Percentiles rank a stretch among this genome's conserved stretches.
Conservation (phyloP, 2,329 filamentous ascomycete genomes). For the Hyphodiscus sp. region DNA sequence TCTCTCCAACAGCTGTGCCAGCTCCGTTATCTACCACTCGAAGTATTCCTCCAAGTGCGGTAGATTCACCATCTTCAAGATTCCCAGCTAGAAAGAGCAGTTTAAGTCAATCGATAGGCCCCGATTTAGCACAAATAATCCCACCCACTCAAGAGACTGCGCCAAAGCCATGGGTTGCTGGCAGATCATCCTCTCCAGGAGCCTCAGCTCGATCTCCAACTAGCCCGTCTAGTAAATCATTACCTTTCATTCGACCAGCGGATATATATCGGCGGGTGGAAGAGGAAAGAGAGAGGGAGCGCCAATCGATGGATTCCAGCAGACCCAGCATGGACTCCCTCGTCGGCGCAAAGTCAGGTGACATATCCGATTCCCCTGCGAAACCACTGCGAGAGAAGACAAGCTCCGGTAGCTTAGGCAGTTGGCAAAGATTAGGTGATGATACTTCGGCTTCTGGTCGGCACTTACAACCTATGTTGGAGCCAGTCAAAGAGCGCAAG, state of each 20-base stretch:
- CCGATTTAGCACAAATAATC: constrained; percentile 19
- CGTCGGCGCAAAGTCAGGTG: constrained; percentile 25
- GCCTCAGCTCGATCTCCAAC: constrained; percentile 28
- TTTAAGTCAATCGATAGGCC: constrained; percentile 41
- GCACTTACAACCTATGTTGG: constrained; percentile 37
- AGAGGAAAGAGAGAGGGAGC: constrained; percentile 61
- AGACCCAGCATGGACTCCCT: constrained; percentile 50
- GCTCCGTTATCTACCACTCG: constrained; percentile 41
- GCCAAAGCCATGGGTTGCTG: constrained; percentile 28
- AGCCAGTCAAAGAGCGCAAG: constrained; percentile 51
- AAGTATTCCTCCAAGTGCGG: constrained; percentile 28
- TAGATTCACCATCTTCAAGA: constrained; percentile 32
- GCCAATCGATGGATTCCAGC: constrained; percentile 49
- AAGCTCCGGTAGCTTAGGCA: constrained; percentile 21
- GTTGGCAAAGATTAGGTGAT: constrained; percentile 17
- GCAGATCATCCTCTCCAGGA: constrained; percentile 32
- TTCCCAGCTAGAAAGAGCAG: constrained; percentile 59
- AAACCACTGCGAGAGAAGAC: constrained; percentile 18
- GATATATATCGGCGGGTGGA: constrained; percentile 71
- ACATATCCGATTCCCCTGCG: constrained; percentile 22
- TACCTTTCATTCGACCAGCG: constrained; percentile 63
- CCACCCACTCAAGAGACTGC: constrained; percentile 11
- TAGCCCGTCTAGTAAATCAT: constrained; percentile 39
- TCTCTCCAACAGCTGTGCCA: constrained; percentile 45
- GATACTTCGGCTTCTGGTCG: constrained; percentile 33